phyloP scores from a whole-genome alignment of 192 early-diverging fungal species.

The Coemansia sp. region DNA sequence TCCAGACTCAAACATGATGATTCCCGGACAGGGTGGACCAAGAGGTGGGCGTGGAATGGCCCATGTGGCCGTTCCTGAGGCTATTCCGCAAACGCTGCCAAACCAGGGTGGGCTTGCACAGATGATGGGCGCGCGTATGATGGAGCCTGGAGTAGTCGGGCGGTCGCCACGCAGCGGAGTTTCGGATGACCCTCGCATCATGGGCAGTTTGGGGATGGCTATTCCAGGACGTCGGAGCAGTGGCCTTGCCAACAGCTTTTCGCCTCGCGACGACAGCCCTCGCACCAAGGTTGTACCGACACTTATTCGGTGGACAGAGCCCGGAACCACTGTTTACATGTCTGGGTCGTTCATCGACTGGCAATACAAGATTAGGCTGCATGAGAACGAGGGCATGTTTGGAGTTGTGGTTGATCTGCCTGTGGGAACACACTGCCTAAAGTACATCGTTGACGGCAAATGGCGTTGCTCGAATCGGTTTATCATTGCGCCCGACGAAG shows the following conservation, averaged over 20 bases:
- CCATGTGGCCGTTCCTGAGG: slow-evolving; percentile 43
- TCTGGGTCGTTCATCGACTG: slow-evolving; percentile 98
- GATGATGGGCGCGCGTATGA: slow-evolving; percentile 48
- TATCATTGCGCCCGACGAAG: slow-evolving; percentile 85
- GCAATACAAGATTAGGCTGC: slow-evolving; percentile 87
- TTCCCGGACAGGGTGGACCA: background rate
- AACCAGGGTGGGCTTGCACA: slow-evolving; percentile 49
- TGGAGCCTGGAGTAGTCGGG: slow-evolving; percentile 29
- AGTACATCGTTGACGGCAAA: slow-evolving; percentile 98
- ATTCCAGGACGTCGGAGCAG: slow-evolving; percentile 4
- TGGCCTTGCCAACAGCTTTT: slow-evolving; percentile 15
- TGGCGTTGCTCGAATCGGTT: slow-evolving; percentile 95
- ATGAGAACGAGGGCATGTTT: slow-evolving; percentile 41
- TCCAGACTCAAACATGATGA: slow-evolving; percentile 25
- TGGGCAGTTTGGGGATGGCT: background rate
- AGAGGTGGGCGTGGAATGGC: background rate
- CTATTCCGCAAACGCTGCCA: slow-evolving; percentile 51
- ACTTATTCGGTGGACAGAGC: slow-evolving; percentile 75
- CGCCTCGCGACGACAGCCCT: slow-evolving; percentile 11
- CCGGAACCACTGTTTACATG: slow-evolving; percentile 82
- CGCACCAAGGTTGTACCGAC: slow-evolving; percentile 65
- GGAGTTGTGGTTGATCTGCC: slow-evolving; percentile 71
- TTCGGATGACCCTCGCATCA: slow-evolving; percentile 26
- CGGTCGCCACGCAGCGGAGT: slow-evolving; percentile 44
- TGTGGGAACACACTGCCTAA: slow-evolving; percentile 92